phyloP scores from a whole-genome alignment of 192 early-diverging fungal species.

The Podila horticola region DNA sequence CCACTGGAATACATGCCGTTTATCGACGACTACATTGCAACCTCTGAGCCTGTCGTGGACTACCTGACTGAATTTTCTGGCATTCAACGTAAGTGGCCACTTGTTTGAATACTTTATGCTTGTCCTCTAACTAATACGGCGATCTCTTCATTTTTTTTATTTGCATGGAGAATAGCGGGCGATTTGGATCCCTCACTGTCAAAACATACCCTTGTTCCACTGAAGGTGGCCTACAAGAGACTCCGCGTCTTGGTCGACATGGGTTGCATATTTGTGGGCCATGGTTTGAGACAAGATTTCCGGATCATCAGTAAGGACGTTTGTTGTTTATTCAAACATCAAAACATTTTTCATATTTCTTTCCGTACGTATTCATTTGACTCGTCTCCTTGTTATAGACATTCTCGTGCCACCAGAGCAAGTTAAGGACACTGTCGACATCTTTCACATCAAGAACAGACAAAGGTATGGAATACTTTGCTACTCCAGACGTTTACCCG shows the following conservation, averaged over 20 bases:
- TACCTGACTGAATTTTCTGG: conserved; percentile 96
- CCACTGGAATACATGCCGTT: conserved; percentile 82
- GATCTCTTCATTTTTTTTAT: not conserved
- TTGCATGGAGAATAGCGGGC: conserved; percentile 58
- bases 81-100: conserved; percentile 70
- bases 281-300: conserved; percentile 96
- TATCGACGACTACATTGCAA: conserved; percentile 96
- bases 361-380: not conserved
- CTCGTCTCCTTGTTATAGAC: conserved; percentile 57
- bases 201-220: conserved; percentile 82
- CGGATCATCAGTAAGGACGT: conserved; percentile 84
- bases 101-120: conserved; percentile 11
- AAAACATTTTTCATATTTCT: not conserved
- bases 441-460: conserved; percentile 85
- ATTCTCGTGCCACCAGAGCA: conserved; percentile 86
- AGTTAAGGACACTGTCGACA: conserved; percentile 94
- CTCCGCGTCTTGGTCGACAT: conserved; percentile 90
- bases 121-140: not conserved
- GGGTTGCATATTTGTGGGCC: conserved; percentile 93
- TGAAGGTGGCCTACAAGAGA: conserved; percentile 95
- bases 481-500: not conserved
- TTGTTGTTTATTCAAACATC: not conserved
- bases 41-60: conserved; percentile 87
- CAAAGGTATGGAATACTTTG: conserved; percentile 63
- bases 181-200: conserved; percentile 83